phyloP scores from a whole-genome alignment of 306 rosid species.

The Lathyrus sativus region DNA sequence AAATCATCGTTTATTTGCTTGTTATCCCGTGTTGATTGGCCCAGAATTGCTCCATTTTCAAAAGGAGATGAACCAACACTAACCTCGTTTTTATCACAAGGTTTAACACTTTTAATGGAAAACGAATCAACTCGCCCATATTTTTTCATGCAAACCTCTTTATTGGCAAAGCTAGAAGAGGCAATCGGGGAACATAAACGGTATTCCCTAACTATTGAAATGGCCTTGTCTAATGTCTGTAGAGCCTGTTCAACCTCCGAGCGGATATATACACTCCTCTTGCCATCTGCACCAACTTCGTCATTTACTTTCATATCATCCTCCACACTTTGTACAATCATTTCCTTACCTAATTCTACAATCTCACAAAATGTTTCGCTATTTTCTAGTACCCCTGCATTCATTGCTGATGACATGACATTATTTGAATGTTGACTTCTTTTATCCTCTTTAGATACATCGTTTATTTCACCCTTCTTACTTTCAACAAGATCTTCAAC shows the following conservation, averaged over 20 bases:
- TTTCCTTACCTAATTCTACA: constrained; percentile 29
- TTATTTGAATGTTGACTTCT: too few relatives aligned
- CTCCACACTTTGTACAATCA: constrained; percentile 45
- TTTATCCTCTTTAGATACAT: too few relatives aligned
- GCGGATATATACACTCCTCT: constrained; percentile 46
- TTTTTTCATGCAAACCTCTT: constrained; percentile 41
- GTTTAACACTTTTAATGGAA: constrained; percentile 38
- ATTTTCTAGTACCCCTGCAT: background rate
- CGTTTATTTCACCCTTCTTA: constrained; percentile 35
- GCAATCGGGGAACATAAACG: constrained; percentile 43
- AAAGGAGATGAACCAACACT: constrained; percentile 32
- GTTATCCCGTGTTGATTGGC: constrained; percentile 28
- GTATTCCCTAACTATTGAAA: constrained; percentile 51
- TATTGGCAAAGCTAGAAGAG: constrained; percentile 39
- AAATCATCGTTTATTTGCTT: constrained; percentile 16
- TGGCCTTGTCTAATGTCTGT: constrained; percentile 73
- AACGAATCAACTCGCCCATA: constrained; percentile 35
- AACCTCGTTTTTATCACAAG: constrained; percentile 34
- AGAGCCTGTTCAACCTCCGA: constrained; percentile 79
- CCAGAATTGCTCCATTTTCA: constrained; percentile 35
- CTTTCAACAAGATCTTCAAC: constrained; percentile 38
- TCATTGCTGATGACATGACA: background rate
- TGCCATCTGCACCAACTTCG: constrained; percentile 38
- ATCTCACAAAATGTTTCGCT: background rate
- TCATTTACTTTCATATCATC: background rate